Evolutionary conservation across 805 yeast species (phyloP), one percentile per base, ranked within the genome.

Genomic region (Nakazawaea laoshanensis): DNA sequence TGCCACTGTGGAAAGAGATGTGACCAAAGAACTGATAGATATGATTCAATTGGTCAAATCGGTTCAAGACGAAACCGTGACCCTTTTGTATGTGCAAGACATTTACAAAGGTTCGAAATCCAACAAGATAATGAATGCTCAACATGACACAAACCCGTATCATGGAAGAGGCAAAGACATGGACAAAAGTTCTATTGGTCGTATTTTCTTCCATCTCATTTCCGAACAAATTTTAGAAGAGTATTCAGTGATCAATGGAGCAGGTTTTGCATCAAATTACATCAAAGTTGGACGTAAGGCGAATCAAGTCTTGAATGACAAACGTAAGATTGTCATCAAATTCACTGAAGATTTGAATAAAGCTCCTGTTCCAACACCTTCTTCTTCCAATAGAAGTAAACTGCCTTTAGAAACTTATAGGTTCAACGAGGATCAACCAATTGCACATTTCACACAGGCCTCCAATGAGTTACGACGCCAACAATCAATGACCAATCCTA

Each of bases 201-300:
- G 97, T 40, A 71, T 92, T 5, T 81, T 88, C 41, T 87, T 85
- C 51, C 79, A 79, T 42, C 57, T 92, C 38, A 67, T 85, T 18
- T 70, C 82, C 8, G 74, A 75, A 36, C 70, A 73, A 16, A 66
- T 77, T 10, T 52, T 92, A 22, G 66, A 65, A 37, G 96, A 88
- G 50, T 80, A 77, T 46, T 70, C 86, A 2, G 61, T 78, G 5
- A 72, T 77, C 65, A 83, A 76, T 44, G 74, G 69, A 14, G 69
- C 74, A n/a, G 94, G 95, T 0, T 88, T 79, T 59, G 82, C 94
- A 0, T 61, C 81, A 2, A 80, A 82, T 33, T 89, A 89, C 47
- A 69, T 88, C 4, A 65, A 64, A 41, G 43, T 65, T 1, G 95
- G 95, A 0, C 60, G 63, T 1, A 57, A 65, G n/a, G 75, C 87